Evolutionary conservation across 2,329 filamentous ascomycete genomes (phyloP), one percentile per base, ranked within the genome.

Genomic region (Leptodontidium sp.): DNA sequence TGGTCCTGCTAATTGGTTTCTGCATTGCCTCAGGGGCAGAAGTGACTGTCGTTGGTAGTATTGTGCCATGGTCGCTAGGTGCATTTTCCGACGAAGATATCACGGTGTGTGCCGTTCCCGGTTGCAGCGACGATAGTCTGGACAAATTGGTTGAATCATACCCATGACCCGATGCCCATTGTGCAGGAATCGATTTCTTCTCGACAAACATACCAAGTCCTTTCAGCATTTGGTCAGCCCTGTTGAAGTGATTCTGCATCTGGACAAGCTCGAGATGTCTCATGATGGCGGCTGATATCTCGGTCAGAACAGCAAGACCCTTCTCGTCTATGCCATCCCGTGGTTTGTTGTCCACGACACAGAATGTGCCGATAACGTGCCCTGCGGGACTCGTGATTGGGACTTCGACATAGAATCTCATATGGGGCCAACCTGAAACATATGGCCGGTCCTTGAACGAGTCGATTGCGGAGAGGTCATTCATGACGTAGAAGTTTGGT

Each of bases 261-360:
- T 63, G 21, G 5, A 81, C 85, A 81, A 82, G 85, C 77, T 88
- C 87, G 9, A 91, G 77, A 68, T 91, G 88, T 21, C 87, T 83
- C 79, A 89, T 87, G 4, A 88, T 81, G 4, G 86, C 84, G 21
- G 79, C 80, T 0, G 85, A 80, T 74, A 90, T 81, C 50, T 87
- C 86, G 59, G 85, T 83, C 75, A 91, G 80, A 61, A 86, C 87
- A 14, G 81, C 80, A 0, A 85, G 69, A 38, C 86, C 83, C 14
- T 82, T 80, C 0, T 78, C 69, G 11, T 81, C 79, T 8, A 91
- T 73, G 0, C 84, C 86, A 58, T 84, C 72, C 21, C 87, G 84
- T 0, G 86, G 84, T 17, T 81, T 81, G 40, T 85, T 83, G 71
- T 90, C 88, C 1, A 89, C 80, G 2, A 91, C 83, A 66, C 86